Evolutionary conservation across 768 basidiomycete genomes (phyloP).

Genomic region (Leccinum subgranulosum): DNA sequence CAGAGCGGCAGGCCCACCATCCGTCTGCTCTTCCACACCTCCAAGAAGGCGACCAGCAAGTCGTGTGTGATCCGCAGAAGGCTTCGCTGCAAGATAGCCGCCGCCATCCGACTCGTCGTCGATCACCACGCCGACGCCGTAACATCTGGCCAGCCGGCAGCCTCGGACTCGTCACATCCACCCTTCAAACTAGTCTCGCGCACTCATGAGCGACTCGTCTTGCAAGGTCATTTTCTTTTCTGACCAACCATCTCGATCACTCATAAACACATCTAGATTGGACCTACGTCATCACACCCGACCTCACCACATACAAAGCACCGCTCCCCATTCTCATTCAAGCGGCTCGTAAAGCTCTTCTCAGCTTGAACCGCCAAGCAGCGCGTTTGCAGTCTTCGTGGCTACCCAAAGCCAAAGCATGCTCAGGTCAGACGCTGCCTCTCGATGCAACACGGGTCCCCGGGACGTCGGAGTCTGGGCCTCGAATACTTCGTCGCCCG

Average conservation of each 20-base stretch:
- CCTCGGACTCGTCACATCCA: background rate
- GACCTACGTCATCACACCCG: constrained; percentile 28
- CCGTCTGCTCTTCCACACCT: constrained; percentile 16
- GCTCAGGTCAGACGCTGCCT: background rate
- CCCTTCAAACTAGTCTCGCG: constrained; percentile 1
- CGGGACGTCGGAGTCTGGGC: background rate
- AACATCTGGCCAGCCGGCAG: background rate
- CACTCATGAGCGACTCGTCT: background rate
- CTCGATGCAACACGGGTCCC: background rate
- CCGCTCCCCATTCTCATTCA: constrained; percentile 23
- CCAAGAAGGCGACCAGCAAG: constrained; percentile 27
- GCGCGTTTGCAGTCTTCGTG: constrained; percentile 12
- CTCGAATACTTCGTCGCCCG: background rate
- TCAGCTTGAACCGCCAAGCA: constrained; percentile 7
- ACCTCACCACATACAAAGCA: constrained; percentile 22
- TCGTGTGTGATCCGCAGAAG: constrained; percentile 18
- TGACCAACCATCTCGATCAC: background rate
- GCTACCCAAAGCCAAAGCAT: background rate
- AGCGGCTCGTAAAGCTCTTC: constrained; percentile 21
- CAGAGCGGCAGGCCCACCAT: constrained; percentile 9
- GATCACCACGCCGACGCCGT: constrained; percentile 12
- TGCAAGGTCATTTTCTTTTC: constrained; percentile 16
- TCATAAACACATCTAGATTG: constrained; percentile 16
- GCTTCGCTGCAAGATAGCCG: constrained; percentile 18
- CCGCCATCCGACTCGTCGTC: constrained; percentile 20